Conservation (phyloP, 2,329 filamentous ascomycete species). For the Fusarium equiseti region DNA sequence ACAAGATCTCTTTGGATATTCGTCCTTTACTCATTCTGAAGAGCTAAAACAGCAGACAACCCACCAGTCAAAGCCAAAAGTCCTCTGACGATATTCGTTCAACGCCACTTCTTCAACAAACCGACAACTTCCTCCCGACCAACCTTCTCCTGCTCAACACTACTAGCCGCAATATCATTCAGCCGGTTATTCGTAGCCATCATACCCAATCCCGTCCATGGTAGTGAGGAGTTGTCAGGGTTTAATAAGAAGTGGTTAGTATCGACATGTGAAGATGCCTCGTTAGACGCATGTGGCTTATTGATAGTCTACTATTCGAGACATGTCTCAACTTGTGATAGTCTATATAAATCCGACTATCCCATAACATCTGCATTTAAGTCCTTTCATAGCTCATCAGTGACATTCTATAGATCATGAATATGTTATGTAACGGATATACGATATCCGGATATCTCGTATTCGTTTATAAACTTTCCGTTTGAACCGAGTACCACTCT, state of each 20-base stretch:
- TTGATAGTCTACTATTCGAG: background rate
- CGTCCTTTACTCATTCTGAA: conserved; percentile 9
- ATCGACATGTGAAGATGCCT: conserved; percentile 3
- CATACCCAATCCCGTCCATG: conserved; percentile 37
- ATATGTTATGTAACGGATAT: background rate
- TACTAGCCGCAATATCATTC: conserved; percentile 24
- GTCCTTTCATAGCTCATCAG: background rate
- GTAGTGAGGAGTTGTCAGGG: conserved; percentile 1
- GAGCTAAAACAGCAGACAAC: conserved; percentile 26
- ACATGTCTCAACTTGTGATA: background rate
- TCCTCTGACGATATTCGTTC: conserved; percentile 39
- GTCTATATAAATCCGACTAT: background rate
- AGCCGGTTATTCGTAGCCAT: conserved; percentile 36
- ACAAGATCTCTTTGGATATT: background rate
- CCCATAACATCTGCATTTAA: no score
- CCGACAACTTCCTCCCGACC: conserved; percentile 22
- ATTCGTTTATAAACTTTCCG: background rate
- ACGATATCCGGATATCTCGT: background rate
- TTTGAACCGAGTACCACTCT: background rate
- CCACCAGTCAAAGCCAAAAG: conserved; percentile 32
- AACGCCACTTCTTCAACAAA: conserved; percentile 34
- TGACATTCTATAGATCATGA: background rate
- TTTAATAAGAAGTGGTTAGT: background rate
- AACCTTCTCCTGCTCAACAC: conserved; percentile 23
- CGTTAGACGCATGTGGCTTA: conserved; percentile 30